Percentiles rank a stretch among this genome's conserved stretches.
Evolutionary conservation across 495 filamentous ascomycete genomes (phyloP).

Genomic region (Neurospora sp.): DNA sequence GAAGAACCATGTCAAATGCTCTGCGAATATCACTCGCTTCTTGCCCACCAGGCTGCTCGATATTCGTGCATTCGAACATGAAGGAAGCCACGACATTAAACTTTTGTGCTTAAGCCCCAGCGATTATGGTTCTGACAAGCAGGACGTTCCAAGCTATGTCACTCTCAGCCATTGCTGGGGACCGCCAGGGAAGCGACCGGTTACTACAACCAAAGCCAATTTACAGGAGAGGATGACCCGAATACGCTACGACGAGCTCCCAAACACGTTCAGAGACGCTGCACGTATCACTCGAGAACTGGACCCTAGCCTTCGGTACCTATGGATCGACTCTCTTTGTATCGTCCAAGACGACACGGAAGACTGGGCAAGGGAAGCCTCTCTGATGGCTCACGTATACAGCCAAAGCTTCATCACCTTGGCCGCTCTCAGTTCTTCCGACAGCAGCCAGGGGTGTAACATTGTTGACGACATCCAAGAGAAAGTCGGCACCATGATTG

Average conservation of each 20-base stretch:
- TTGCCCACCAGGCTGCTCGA: not conserved
- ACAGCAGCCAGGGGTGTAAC: not conserved
- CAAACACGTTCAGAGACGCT: not conserved
- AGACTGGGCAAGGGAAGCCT: not conserved
- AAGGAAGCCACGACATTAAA: not conserved
- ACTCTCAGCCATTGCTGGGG: not conserved
- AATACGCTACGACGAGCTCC: not conserved
- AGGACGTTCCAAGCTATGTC: not conserved
- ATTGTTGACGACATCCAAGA: not conserved
- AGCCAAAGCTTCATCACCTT: not conserved
- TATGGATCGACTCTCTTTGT: constrained; percentile 17
- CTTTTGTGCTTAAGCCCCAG: not conserved
- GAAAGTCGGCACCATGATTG: not conserved
- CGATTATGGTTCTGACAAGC: not conserved
- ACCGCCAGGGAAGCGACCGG: not conserved
- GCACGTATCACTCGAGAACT: not conserved
- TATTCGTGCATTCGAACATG: not conserved
- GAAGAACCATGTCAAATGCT: not conserved
- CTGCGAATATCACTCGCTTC: not conserved
- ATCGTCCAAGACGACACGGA: constrained; percentile 19
- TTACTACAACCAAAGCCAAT: not conserved
- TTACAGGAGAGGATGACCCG: not conserved
- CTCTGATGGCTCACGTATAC: not conserved
- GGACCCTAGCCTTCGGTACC: not conserved
- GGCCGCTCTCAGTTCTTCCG: not conserved